Base-by-base conservation (phyloP, 1,284 basidiomycete species). In the Tremellales sp. region DNA sequence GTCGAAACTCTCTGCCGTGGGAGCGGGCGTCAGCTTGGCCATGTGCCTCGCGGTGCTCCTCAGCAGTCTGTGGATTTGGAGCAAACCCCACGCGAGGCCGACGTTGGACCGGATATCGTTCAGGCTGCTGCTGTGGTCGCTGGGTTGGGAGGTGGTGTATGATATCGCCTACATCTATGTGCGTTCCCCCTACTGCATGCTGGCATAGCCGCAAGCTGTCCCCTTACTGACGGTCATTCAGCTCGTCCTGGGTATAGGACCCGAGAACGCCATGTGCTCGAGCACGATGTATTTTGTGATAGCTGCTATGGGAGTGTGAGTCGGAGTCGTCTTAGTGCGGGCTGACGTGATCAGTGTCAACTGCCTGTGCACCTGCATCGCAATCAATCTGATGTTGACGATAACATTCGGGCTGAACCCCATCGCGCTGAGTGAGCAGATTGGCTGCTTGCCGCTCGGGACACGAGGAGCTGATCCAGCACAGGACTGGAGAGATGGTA, bases 401-500 rank as follows among this genome's bases (percentile, higher is more conserved):
- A 58, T 68, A 12, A 58, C 58, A 8, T 53, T 68, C 42, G 58
- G 60, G 1, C 36, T 65, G 21, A 65, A 68, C 36, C 59, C 66
- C 3, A 45, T 63, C 22, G 34, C 57, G 40, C 45, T 55, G 24
- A 35, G 62, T 65, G 33, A 43, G 60, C n/a, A n/a, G n/a, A n/a
- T n/a, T n/a, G n/a, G n/a, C n/a, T n/a, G n/a, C n/a, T n/a, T n/a
- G n/a, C n/a, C n/a, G n/a, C n/a, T n/a, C n/a, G n/a, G n/a, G n/a
- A n/a, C n/a, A n/a, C n/a, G n/a, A n/a, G n/a, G n/a, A n/a, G n/a
- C n/a, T n/a, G n/a, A n/a, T n/a, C n/a, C n/a, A n/a, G n/a, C n/a
- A n/a, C 10, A 46, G 44, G 37, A 6, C 18, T 38, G n/a, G 44
- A 46, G 19, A 19, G 21, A 5, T 57, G 50, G 53, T 60, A 57